Percentiles rank a stretch among this genome's conserved stretches.
Conservation (phyloP, 768 basidiomycete species). For the Hortiboletus flavorubellus region DNA sequence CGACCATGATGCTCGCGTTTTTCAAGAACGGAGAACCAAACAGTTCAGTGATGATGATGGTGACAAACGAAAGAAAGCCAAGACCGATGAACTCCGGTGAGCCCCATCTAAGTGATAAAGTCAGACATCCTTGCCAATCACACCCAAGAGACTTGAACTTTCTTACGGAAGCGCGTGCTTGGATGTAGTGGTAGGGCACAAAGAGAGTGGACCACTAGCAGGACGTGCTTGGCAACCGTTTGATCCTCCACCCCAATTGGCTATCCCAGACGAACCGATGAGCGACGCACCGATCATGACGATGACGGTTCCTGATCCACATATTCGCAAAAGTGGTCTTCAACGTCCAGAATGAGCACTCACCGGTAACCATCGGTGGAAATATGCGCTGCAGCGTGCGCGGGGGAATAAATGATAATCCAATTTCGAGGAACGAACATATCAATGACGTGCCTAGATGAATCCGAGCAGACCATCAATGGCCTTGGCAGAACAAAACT, state of each 20-base stretch:
- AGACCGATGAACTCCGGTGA: conserved; percentile 82
- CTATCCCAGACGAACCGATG: conserved; percentile 68
- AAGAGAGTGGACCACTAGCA: conserved; percentile 57
- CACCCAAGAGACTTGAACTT: background rate
- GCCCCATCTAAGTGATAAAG: conserved; percentile 54
- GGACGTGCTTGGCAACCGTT: conserved; percentile 67
- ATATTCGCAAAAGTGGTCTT: background rate
- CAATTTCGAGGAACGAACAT: conserved; percentile 79
- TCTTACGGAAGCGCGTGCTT: conserved; percentile 64
- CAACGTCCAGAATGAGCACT: background rate
- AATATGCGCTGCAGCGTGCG: conserved; percentile 63
- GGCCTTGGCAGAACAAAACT: background rate
- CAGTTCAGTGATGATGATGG: conserved; percentile 75
- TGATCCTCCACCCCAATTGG: conserved; percentile 83
- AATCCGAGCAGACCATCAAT: background rate
- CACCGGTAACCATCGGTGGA: conserved; percentile 77
- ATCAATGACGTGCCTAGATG: conserved; percentile 65
- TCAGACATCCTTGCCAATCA: background rate
- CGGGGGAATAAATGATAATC: conserved; percentile 69
- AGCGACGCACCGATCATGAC: conserved; percentile 78
- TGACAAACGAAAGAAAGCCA: conserved; percentile 77
- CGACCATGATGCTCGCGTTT: conserved; percentile 75
- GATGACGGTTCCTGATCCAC: conserved; percentile 61
- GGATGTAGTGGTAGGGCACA: conserved; percentile 71
- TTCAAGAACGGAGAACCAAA: conserved; percentile 85